Conservation (phyloP, 208 protist genomes). For the Wallacemonas sp. region DNA sequence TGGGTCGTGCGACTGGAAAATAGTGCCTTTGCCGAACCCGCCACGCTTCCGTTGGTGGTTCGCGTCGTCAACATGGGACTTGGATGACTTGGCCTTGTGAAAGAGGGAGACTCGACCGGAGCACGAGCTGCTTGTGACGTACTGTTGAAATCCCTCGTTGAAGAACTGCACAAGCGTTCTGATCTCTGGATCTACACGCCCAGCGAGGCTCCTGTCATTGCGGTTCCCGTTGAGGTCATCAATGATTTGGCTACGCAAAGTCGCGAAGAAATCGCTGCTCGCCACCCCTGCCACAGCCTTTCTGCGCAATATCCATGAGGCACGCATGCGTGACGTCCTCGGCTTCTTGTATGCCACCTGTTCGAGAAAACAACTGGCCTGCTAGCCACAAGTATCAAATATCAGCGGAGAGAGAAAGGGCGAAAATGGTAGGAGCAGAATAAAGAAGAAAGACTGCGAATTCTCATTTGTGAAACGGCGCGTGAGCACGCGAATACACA, state of each 20-base stretch:
- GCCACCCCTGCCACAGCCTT: slow-evolving; percentile 30
- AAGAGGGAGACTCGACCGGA: slow-evolving; percentile 73
- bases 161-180: slow-evolving; percentile 41
- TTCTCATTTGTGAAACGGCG: too few relatives aligned
- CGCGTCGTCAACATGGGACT: background rate
- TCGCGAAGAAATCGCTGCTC: slow-evolving; percentile 33
- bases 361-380: too few relatives aligned
- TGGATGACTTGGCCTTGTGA: slow-evolving; percentile 39
- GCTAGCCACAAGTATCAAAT: too few relatives aligned
- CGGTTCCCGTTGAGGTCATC: slow-evolving; percentile 37
- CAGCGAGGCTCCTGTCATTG: slow-evolving; percentile 81
- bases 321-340: too few relatives aligned
- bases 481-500: too few relatives aligned
- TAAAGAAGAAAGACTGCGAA: too few relatives aligned
- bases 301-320: background rate
- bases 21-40: slow-evolving; percentile 45
- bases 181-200: slow-evolving; percentile 63
- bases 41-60: slow-evolving; percentile 56
- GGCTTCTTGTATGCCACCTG: too few relatives aligned
- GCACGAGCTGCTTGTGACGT: slow-evolving; percentile 83
- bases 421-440: too few relatives aligned
- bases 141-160: slow-evolving; percentile 52
- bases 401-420: too few relatives aligned
- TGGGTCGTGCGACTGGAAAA: slow-evolving; percentile 78
- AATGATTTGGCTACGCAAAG: slow-evolving; percentile 42